phyloP scores from a whole-genome alignment of 352 stramenopile genomes.

The Globisporangium cederbergense region DNA sequence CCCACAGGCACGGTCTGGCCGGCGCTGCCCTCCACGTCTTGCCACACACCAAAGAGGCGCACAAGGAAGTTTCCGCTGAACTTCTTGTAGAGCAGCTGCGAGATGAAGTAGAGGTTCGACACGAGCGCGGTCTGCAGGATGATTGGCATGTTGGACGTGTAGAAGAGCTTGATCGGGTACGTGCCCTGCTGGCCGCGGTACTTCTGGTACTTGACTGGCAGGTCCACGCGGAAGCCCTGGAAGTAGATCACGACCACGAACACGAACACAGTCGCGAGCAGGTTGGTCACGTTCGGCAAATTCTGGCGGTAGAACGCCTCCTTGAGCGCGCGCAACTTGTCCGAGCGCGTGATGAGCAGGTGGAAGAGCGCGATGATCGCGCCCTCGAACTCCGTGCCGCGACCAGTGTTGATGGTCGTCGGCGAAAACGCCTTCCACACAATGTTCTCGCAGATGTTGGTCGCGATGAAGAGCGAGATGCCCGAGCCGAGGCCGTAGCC shows the following conservation, averaged over 20 bases:
- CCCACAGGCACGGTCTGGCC: slow-evolving; percentile 96
- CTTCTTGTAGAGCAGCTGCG: slow-evolving; percentile 98
- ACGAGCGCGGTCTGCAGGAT: slow-evolving; percentile 98
- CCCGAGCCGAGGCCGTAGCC: slow-evolving; percentile 98
- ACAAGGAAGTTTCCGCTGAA: slow-evolving; percentile 98
- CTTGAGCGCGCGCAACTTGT: slow-evolving; percentile 97
- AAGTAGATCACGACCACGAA: slow-evolving; percentile 99
- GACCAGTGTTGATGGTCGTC: slow-evolving; percentile 99
- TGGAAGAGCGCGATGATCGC: slow-evolving; percentile 99
- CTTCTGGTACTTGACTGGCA: slow-evolving; percentile 98
- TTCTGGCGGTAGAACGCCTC: slow-evolving; percentile 99
- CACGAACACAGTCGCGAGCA: slow-evolving; percentile 98
- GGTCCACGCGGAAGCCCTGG: slow-evolving; percentile 95
- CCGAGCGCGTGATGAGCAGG: slow-evolving; percentile 95
- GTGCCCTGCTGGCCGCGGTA: slow-evolving; percentile 98
- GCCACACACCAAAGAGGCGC: slow-evolving; percentile 97
- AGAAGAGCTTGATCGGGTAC: slow-evolving; percentile 99
- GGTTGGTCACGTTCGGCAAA: slow-evolving; percentile 98
- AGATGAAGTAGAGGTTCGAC: slow-evolving; percentile 99
- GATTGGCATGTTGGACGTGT: slow-evolving; percentile 99
- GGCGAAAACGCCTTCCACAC: slow-evolving; percentile 99
- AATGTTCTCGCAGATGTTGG: slow-evolving; percentile 99
- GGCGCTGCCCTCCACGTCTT: slow-evolving; percentile 93
- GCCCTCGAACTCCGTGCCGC: slow-evolving; percentile 99
- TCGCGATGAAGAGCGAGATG: slow-evolving; percentile 99